Evolutionary conservation across 768 basidiomycete species (phyloP), one percentile per base, ranked within the genome.

Genomic region (Trametes coccinea): DNA sequence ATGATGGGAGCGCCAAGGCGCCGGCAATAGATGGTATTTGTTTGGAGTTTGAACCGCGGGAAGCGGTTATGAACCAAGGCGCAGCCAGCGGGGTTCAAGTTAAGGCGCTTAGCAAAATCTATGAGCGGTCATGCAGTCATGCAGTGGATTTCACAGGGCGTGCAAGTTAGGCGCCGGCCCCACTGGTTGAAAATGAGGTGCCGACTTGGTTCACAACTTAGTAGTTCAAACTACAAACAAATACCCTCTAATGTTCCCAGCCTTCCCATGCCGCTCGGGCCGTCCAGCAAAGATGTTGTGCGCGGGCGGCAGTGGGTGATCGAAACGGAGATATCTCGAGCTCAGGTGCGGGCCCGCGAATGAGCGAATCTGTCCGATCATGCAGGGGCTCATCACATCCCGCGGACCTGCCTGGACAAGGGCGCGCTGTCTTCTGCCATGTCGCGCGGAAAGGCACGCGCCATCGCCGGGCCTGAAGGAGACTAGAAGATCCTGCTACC

Each of bases 301-400:
- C 22, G 22, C 40, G 46, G 9, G 45, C 45, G 34, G 34, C 5
- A 6, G 33, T 45, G 48, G 17, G 48, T 30, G 29, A 44, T 48
- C 56, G 50, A 47, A 47, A 59, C 56, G 56, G 57, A 59, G 56
- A 54, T 57, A 63, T 54, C 62, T 48, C 43, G 37, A 37, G 45
- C 45, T 39, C 52, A 45, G 16, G 22, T 40, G 62, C 57, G 62
- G 62, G 50, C 58, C 62, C 62, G 62, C 62, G 62, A 63, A 55
- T 64, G 62, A 56, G 62, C 59, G 62, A 64, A 64, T 64, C 62
- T 64, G 62, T 64, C 62, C 58, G 58, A 60, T 64, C 62, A 64
- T 33, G 17, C 57, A 63, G 62, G 56, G 46, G 22, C 17, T 40
- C 60, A 47, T 60, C 58, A 60, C 58, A 40, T 39, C 43, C 62